phyloP scores from a whole-genome alignment of 2,329 filamentous ascomycete species.

The Myriosclerotinia scirpicola region DNA sequence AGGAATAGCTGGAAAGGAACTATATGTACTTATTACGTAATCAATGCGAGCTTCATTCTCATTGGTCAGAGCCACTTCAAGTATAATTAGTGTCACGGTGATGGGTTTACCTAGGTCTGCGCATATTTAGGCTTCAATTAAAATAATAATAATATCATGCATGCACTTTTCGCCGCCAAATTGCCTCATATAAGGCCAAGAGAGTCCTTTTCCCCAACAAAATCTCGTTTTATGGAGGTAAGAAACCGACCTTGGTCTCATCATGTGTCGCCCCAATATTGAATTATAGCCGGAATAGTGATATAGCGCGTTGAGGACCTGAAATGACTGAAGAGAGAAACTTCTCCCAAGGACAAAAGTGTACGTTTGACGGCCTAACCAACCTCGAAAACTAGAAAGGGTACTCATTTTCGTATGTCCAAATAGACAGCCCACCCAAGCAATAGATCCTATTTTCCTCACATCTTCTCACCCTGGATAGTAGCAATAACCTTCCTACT shows the following conservation, averaged over 20 bases:
- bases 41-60: neutral
- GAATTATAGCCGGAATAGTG: neutral
- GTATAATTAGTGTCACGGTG: neutral
- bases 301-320: neutral
- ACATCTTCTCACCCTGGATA: constrained; percentile 79
- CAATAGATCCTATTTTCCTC: constrained; percentile 11
- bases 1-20: neutral
- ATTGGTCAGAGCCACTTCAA: neutral
- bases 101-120: no score
- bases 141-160: neutral
- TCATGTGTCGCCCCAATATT: neutral
- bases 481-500: constrained; percentile 83
- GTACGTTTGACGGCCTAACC: neutral
- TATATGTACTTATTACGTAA: neutral
- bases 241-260: neutral
- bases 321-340: neutral
- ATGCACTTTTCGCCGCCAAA: neutral
- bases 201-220: neutral
- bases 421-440: neutral
- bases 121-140: neutral
- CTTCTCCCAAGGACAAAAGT: neutral
- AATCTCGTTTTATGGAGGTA: neutral
- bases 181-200: neutral
- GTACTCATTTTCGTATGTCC: neutral
- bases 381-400: neutral